These are phyloP conservation scores for Phialophora verrucosa DNA, from an alignment of 2,329 filamentous ascomycete species.

Conservation along the genomic window DNA sequence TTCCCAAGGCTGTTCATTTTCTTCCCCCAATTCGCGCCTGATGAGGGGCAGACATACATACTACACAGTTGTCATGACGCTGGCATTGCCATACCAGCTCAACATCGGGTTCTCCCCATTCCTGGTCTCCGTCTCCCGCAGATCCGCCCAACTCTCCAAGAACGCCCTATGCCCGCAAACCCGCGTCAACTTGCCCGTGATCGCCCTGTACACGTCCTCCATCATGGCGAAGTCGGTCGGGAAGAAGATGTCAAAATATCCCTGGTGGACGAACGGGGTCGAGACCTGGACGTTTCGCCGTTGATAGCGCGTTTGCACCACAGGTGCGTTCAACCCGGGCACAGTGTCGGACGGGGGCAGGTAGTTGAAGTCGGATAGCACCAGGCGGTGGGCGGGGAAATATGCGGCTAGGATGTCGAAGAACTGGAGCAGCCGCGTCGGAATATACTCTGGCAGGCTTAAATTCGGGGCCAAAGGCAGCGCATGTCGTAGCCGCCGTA, in stretches of 20 bases:
- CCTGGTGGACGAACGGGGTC: conserved; percentile 94
- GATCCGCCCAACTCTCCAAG: conserved; percentile 83
- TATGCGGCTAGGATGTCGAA: conserved; percentile 87
- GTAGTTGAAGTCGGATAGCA: conserved; percentile 88
- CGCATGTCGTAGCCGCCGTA: conserved; percentile 66
- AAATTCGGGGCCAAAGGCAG: conserved; percentile 77
- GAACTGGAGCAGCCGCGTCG: conserved; percentile 93
- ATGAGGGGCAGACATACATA: background rate
- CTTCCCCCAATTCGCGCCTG: background rate
- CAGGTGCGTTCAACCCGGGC: conserved; percentile 84
- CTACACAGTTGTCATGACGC: conserved; percentile 79
- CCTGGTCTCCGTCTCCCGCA: conserved; percentile 85
- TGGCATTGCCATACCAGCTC: conserved; percentile 94
- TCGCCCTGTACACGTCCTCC: conserved; percentile 87
- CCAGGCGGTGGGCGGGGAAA: conserved; percentile 86
- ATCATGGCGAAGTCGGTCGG: conserved; percentile 92
- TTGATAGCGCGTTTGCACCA: conserved; percentile 93
- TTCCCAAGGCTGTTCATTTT: background rate
- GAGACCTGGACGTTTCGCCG: conserved; percentile 85
- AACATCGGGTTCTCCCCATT: conserved; percentile 93
- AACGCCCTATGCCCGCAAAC: conserved; percentile 90
- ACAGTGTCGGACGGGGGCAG: conserved; percentile 74
- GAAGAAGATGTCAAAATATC: conserved; percentile 98
- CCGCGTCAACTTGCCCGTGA: conserved; percentile 88
- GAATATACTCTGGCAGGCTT: conserved; percentile 87